These are phyloP conservation scores for Phytophthora brassicae DNA, from an alignment of 352 stramenopile species.

Conservation along the genomic window DNA sequence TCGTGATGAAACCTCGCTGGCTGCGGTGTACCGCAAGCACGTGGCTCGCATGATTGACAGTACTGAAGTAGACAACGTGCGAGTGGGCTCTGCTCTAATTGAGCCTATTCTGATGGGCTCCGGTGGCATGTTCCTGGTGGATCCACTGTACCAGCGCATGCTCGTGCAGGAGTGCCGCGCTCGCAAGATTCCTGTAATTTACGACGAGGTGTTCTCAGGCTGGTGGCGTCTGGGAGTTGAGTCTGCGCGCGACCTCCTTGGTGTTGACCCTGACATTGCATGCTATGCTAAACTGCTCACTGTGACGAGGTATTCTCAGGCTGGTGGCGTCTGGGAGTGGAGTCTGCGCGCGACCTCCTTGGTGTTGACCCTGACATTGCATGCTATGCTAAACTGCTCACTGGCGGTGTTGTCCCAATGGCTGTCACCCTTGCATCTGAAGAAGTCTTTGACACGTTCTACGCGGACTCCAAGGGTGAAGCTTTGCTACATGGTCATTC, in stretches of 20 bases:
- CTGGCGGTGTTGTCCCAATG: slow-evolving; percentile 87
- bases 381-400: slow-evolving; percentile 92
- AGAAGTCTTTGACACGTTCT: slow-evolving; percentile 90
- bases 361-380: slow-evolving; percentile 88
- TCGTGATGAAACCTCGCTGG: slow-evolving; percentile 39
- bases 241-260: slow-evolving; percentile 82
- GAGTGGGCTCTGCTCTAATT: slow-evolving; percentile 80
- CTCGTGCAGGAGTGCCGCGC: slow-evolving; percentile 75
- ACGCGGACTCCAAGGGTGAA: slow-evolving; percentile 83
- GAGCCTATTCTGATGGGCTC: slow-evolving; percentile 91
- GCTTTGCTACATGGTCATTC: slow-evolving; percentile 91
- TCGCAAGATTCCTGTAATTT: slow-evolving; percentile 89
- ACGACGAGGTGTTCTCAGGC: slow-evolving; percentile 92
- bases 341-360: slow-evolving; percentile 84
- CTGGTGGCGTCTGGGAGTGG: slow-evolving; percentile 88
- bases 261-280: slow-evolving; percentile 86
- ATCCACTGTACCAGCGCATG: slow-evolving; percentile 92
- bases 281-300: slow-evolving; percentile 93
- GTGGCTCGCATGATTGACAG: slow-evolving; percentile 55
- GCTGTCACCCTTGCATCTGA: slow-evolving; percentile 87
- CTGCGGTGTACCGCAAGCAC: slow-evolving; percentile 65
- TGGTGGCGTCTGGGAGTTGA: slow-evolving; percentile 90
- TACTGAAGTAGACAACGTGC: slow-evolving; percentile 32
- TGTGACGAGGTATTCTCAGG: too few relatives aligned
- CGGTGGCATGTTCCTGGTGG: slow-evolving; percentile 89